These are phyloP conservation scores for Coprinopsis cinerea DNA, from an alignment of 768 basidiomycete species.

Conservation along the genomic window DNA sequence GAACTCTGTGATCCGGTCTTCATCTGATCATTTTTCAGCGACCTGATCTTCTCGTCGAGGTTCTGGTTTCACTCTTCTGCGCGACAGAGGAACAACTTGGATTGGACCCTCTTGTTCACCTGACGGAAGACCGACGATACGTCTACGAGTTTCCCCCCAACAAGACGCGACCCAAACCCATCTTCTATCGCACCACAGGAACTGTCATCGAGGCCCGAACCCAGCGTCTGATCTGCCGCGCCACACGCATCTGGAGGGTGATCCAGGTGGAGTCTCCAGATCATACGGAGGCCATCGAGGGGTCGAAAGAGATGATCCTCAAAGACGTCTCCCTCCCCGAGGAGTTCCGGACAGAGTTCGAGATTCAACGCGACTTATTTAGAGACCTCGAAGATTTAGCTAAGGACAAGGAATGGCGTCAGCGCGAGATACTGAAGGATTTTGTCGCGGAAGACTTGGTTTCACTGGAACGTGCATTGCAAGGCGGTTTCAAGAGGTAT, in stretches of 20 bases:
- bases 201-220: neutral
- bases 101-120: neutral
- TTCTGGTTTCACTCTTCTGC: conserved; percentile 6
- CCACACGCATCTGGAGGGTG: conserved; percentile 1
- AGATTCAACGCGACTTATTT: neutral
- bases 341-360: neutral
- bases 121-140: neutral
- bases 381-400: neutral
- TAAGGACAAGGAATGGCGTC: neutral
- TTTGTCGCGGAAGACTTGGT: neutral
- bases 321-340: conserved; percentile 2
- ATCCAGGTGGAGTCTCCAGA: neutral
- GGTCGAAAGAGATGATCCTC: neutral
- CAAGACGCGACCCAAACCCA: no score
- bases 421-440: neutral
- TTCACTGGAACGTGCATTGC: neutral
- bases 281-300: neutral
- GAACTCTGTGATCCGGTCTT: neutral
- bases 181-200: neutral
- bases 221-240: neutral
- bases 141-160: neutral
- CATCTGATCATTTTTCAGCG: no score
- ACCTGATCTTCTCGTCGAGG: neutral
- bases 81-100: conserved; percentile 1
- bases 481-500: no score